phyloP scores from a whole-genome alignment of 1,284 basidiomycete genomes.

The Pseudomicrostroma phylloplanum region DNA sequence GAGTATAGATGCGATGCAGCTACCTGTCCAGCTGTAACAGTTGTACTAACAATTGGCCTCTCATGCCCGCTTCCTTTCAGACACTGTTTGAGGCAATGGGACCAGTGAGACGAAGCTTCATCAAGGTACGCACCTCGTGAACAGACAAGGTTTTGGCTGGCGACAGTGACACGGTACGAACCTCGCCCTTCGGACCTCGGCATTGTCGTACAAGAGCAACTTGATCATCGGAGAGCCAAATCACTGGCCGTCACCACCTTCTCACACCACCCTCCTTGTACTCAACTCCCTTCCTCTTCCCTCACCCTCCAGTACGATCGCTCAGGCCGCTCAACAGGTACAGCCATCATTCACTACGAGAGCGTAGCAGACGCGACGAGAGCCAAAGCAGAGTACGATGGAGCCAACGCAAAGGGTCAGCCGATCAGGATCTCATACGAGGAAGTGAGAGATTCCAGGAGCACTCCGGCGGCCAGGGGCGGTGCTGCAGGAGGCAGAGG shows the following conservation, averaged over 20 bases:
- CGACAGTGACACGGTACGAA: not conserved
- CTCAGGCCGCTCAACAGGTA: conserved; percentile 83
- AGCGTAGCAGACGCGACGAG: conserved; percentile 69
- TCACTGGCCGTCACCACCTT: no score
- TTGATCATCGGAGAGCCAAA: not conserved
- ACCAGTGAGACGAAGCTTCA: conserved; percentile 79
- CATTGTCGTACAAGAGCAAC: not conserved
- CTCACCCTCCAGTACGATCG: conserved; percentile 71
- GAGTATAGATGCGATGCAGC: not conserved
- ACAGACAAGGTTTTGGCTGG: no score
- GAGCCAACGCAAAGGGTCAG: conserved; percentile 73
- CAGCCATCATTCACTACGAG: conserved; percentile 75
- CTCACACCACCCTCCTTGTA: conserved; percentile 22
- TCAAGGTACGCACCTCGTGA: conserved; percentile 64
- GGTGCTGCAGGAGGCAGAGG: not conserved
- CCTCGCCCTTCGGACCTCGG: not conserved
- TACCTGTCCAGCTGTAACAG: not conserved
- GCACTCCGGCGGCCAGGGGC: not conserved
- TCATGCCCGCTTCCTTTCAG: not conserved
- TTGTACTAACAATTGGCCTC: not conserved
- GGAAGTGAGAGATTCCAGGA: not conserved
- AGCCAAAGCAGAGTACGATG: conserved; percentile 80
- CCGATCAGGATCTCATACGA: conserved; percentile 31
- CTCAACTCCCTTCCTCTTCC: conserved; percentile 49
- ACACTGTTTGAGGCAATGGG: conserved; percentile 74